Evolutionary conservation across 192 early-diverging fungal genomes (phyloP), one percentile per base, ranked within the genome.

Genomic region (Entrophospora sp.): DNA sequence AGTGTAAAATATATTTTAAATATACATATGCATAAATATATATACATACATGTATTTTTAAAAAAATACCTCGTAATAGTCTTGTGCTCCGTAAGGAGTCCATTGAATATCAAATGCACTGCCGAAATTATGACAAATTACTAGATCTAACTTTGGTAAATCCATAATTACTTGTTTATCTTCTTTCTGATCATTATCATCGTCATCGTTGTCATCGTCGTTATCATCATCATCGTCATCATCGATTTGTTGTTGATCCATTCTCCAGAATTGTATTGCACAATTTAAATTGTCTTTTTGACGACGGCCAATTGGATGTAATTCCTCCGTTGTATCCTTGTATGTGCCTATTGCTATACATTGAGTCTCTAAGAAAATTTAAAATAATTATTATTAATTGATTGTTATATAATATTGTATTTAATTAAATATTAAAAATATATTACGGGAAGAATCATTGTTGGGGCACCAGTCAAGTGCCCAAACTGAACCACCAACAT

Each of bases 81-180:
- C 72, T 59, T 76, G 69, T 4, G 72, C 60, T 5, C 77, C 77
- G 43, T 76, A 76, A 25, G 75, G 75, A 56, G 75, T 76, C 77
- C 77, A 79, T 42, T 69, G 62, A 38, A 76, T 36, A 30, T 73
- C 69, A 35, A 52, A 57, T 5, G 66, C 42, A 24, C 65, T 45
- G 1, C 77, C 77, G 57, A 25, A 69, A 30, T 73, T 69, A 57
- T 79, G 77, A 5, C 69, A 58, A n/a, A 79, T 61, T 56, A 75
- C 76, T 9, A 79, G 34, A 42, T 74, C 77, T 34, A 79, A 52
- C 12, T 40, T 45, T 14, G 75, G 72, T 12, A n/a, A n/a, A n/a
- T n/a, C n/a, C n/a, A n/a, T n/a, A n/a, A n/a, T n/a, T n/a, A n/a
- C n/a, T n/a, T n/a, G n/a, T n/a, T n/a, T n/a, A n/a, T 28, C 20